Evolutionary conservation across 1,284 basidiomycete species (phyloP).

Genomic region (Ustilago loliicola): DNA sequence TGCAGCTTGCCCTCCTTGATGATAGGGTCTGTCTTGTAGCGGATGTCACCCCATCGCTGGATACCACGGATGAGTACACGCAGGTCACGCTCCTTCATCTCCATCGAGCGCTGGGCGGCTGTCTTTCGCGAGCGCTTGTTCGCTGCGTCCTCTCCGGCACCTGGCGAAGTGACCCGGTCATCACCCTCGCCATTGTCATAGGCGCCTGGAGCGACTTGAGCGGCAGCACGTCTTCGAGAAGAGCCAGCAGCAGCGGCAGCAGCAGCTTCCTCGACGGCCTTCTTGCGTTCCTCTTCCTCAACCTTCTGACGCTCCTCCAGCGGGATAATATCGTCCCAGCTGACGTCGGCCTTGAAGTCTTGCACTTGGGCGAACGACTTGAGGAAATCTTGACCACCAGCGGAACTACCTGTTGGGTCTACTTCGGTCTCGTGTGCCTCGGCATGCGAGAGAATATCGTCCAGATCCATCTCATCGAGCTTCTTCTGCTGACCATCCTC

Average conservation of each 20-base stretch:
- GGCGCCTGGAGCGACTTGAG: conserved; percentile 78
- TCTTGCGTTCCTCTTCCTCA: conserved; percentile 73
- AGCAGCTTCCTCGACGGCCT: conserved; percentile 77
- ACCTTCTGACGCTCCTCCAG: conserved; percentile 88
- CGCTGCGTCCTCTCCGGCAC: conserved; percentile 72
- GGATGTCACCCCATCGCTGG: conserved; percentile 97
- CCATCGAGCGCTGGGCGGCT: conserved; percentile 91
- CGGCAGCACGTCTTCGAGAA: conserved; percentile 75
- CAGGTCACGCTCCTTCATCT: conserved; percentile 95
- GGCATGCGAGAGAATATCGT: conserved; percentile 95
- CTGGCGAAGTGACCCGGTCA: conserved; percentile 49
- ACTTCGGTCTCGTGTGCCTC: conserved; percentile 96
- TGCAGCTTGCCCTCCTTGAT: conserved; percentile 92
- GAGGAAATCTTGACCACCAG: conserved; percentile 96
- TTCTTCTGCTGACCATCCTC: conserved; percentile 87
- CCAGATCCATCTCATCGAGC: conserved; percentile 98
- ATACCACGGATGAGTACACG: conserved; percentile 94
- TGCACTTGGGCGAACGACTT: conserved; percentile 95
- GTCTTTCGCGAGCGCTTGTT: conserved; percentile 74
- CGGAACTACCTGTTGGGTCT: conserved; percentile 78
- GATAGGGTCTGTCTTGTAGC: conserved; percentile 92
- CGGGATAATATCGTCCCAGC: conserved; percentile 99
- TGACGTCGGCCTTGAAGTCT: conserved; percentile 94
- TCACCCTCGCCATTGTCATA: conserved; percentile 75
- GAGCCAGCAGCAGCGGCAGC: conserved; percentile 73